These are phyloP conservation scores for Mycena indigotica DNA, from an alignment of 768 basidiomycete genomes.

Conservation along the genomic window DNA sequence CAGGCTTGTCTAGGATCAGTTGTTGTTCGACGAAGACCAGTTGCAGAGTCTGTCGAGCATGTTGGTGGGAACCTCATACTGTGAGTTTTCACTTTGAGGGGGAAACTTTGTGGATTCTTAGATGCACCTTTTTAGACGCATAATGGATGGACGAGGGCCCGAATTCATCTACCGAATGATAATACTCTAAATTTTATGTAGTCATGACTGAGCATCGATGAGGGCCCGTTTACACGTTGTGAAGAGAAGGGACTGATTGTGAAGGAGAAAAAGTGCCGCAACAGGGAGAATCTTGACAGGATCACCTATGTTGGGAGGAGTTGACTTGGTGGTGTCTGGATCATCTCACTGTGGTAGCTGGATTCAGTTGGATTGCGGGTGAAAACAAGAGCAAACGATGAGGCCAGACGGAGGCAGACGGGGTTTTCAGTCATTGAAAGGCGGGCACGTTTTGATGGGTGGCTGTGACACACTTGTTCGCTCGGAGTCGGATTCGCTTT, in stretches of 20 bases:
- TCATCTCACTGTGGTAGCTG: too few species aligned
- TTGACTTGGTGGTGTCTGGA: neutral
- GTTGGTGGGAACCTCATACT: slow-evolving; percentile 88
- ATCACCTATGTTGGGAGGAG: slow-evolving; percentile 15
- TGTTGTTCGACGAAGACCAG: slow-evolving; percentile 87
- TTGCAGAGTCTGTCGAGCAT: slow-evolving; percentile 84
- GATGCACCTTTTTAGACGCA: slow-evolving; percentile 17
- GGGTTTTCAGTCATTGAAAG: neutral
- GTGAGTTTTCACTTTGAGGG: slow-evolving; percentile 43
- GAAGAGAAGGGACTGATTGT: too few species aligned
- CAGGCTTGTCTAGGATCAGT: slow-evolving; percentile 53
- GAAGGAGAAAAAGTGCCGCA: slow-evolving; percentile 16
- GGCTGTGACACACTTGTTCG: neutral
- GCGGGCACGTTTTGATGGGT: neutral
- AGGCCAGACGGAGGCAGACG: too few species aligned
- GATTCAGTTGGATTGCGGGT: neutral
- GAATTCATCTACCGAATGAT: neutral
- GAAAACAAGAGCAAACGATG: neutral
- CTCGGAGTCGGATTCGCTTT: slow-evolving; percentile 9
- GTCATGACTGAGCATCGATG: neutral
- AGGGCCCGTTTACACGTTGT: slow-evolving; percentile 18
- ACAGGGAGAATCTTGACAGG: slow-evolving; percentile 10
- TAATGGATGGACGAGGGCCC: too few species aligned
- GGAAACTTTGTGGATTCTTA: slow-evolving; percentile 1
- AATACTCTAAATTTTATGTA: slow-evolving; percentile 5